Percentiles rank a stretch among this genome's conserved stretches.
Conservation (phyloP, 805 yeast species). For the Kluyveromyces starmeri region DNA sequence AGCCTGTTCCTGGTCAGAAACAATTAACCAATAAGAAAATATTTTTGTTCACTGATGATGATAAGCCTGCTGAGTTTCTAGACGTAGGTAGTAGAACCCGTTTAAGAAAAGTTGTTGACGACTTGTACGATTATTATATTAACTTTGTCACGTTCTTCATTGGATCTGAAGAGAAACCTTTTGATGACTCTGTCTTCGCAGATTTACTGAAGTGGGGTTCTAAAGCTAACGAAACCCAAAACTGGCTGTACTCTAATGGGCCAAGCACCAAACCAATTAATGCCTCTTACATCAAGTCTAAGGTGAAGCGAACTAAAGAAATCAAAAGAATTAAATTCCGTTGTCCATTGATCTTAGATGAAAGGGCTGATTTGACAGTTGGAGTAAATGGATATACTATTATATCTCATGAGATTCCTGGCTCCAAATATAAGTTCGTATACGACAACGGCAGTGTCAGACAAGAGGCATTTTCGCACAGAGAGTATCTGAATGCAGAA, state of each 20-base stretch:
- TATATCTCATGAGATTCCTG: constrained; percentile 44
- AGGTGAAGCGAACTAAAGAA: constrained; percentile 49
- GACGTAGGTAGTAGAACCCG: constrained; percentile 35
- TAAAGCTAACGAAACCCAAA: constrained; percentile 10
- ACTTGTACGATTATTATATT: constrained; percentile 46
- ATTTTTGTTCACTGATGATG: constrained; percentile 69
- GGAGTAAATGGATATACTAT: constrained; percentile 67
- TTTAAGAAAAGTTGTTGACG: constrained; percentile 50
- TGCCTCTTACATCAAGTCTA: constrained; percentile 35
- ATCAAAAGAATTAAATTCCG: constrained; percentile 55
- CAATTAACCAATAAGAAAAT: constrained; percentile 49
- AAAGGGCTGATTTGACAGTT: constrained; percentile 38
- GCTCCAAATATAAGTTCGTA: constrained; percentile 39
- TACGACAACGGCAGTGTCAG: constrained; percentile 45
- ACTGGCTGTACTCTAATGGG: constrained; percentile 25
- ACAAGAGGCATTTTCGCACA: constrained; percentile 42
- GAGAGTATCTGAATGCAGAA: constrained; percentile 31
- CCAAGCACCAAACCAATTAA: constrained; percentile 37
- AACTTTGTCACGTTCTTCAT: constrained; percentile 58
- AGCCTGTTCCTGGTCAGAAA: constrained; percentile 32
- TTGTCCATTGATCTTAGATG: constrained; percentile 50
- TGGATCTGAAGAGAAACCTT: constrained; percentile 28
- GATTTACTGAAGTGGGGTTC: constrained; percentile 37
- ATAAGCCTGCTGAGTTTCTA: constrained; percentile 45
- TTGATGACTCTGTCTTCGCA: constrained; percentile 42